These are phyloP conservation scores for Kodamaea alishanica DNA, from an alignment of 1,139 yeast genomes.

Conservation along the genomic window DNA sequence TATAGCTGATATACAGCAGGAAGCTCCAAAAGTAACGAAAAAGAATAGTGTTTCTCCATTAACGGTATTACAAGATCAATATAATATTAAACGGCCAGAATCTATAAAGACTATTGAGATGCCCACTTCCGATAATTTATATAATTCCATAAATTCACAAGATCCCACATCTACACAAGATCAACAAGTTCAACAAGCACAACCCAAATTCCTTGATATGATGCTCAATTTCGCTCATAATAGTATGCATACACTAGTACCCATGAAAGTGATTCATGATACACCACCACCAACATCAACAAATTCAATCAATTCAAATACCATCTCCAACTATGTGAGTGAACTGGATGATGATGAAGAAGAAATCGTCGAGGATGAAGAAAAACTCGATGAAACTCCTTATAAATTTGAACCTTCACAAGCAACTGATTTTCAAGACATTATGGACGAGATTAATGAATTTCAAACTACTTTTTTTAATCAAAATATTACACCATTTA, in stretches of 20 bases:
- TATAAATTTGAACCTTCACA: slow-evolving; percentile 6
- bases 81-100: slow-evolving; percentile 25
- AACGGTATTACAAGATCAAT: slow-evolving; percentile 29
- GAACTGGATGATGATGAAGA: slow-evolving; percentile 25
- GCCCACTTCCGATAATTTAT: no score
- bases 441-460: slow-evolving; percentile 31
- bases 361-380: slow-evolving; percentile 2
- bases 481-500: slow-evolving; percentile 13
- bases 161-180: neutral
- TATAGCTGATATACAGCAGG: slow-evolving; percentile 1
- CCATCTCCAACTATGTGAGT: slow-evolving; percentile 20
- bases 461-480: slow-evolving; percentile 32
- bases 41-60: slow-evolving; percentile 25
- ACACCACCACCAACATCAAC: slow-evolving; percentile 1
- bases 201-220: neutral
- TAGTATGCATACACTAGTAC: slow-evolving; percentile 20
- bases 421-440: slow-evolving; percentile 14
- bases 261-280: slow-evolving; percentile 7
- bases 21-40: slow-evolving; percentile 3
- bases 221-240: slow-evolving; percentile 16
- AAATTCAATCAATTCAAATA: slow-evolving; percentile 6
- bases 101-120: slow-evolving; percentile 1
- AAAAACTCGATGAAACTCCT: slow-evolving; percentile 4
- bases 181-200: no score
- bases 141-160: no score